Evolutionary conservation across 2,329 filamentous ascomycete species (phyloP), one percentile per base, ranked within the genome.

Genomic region (Trichophyton verrucosum): DNA sequence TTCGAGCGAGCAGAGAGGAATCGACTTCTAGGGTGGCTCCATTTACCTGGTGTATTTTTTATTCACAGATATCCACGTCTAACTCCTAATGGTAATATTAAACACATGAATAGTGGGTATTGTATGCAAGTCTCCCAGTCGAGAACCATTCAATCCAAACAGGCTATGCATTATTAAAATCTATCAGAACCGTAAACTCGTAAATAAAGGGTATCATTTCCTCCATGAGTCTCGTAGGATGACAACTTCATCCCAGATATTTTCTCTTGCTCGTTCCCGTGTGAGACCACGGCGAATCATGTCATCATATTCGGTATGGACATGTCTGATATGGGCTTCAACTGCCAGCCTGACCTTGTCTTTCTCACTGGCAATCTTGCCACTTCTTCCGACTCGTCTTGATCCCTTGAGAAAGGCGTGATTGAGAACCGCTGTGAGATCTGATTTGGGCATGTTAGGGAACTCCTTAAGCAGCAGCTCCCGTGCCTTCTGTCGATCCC

Each of bases 241-340:
- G 36, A 68, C 64, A 0, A 75, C 68, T 27, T 60, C 64, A 1
- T 63, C 60, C 70, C 69, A 70, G 8, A 75, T 72, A 4, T 55
- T 61, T 47, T 68, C 63, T n/a, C 74, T 67, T 4, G 73, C 74
- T 15, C 68, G 58, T 4, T 64, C 61, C 13, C 72, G 67, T 1
- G 62, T 60, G 11, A 66, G 57, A 0, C 71, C 72, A 0, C 60
- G 46, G 3, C 65, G 60, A 0, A 76, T 67, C 22, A 76, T 58
- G 5, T 57, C 58, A 5, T 78, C 75, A 57, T 77, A 78, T 0
- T 68, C 65, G 1, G 75, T 78, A 63, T 74, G 72, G 3, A 65
- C 67, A 64, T 78, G 75, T 24, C 76, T 67, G 60, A 78, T 74
- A 67, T 77, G 73, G 33, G 76, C 75, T 60, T 76, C 71, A 11